Evolutionary conservation across 2,329 filamentous ascomycete species (phyloP).

Genomic region (Fusarium keratoplasticum): DNA sequence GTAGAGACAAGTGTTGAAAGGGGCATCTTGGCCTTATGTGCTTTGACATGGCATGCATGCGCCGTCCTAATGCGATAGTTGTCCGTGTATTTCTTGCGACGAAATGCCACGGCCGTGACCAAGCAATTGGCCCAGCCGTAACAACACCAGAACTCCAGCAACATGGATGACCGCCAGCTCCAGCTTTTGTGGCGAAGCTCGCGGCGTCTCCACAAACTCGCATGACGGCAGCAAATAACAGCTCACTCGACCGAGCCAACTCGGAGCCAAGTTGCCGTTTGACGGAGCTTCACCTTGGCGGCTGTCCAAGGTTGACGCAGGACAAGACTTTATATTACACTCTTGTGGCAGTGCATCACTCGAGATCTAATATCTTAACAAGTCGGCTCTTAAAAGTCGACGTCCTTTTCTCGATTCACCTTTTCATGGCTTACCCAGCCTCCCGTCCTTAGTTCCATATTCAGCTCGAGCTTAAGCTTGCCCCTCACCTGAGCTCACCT

Average conservation of each 20-base stretch:
- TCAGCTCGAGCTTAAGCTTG: constrained; percentile 22
- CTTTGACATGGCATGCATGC: neutral
- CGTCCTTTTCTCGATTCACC: neutral
- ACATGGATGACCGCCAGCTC: constrained; percentile 11
- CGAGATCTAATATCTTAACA: constrained; percentile 1
- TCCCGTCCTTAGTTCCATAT: neutral
- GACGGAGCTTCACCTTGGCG: constrained; percentile 6
- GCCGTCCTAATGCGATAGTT: neutral
- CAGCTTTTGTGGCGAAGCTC: constrained; percentile 35
- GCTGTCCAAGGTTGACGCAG: neutral
- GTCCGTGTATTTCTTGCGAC: neutral
- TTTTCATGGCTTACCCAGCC: neutral
- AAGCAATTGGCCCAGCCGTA: neutral
- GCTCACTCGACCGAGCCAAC: constrained; percentile 16
- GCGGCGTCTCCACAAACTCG: constrained; percentile 26
- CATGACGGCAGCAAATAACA: constrained; percentile 29
- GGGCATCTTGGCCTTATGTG: neutral
- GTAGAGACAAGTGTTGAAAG: neutral
- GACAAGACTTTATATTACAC: neutral
- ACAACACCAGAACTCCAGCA: neutral
- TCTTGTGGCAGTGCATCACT: constrained; percentile 26
- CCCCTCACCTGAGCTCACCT: constrained; percentile 20
- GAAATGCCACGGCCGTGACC: neutral
- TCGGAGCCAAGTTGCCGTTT: constrained; percentile 27
- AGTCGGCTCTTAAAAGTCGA: neutral